A percentile compares a stretch with the other conserved stretches of the same genome.
phyloP scores from a whole-genome alignment of 257 asterid genomes.

The Paulownia fortunei region DNA sequence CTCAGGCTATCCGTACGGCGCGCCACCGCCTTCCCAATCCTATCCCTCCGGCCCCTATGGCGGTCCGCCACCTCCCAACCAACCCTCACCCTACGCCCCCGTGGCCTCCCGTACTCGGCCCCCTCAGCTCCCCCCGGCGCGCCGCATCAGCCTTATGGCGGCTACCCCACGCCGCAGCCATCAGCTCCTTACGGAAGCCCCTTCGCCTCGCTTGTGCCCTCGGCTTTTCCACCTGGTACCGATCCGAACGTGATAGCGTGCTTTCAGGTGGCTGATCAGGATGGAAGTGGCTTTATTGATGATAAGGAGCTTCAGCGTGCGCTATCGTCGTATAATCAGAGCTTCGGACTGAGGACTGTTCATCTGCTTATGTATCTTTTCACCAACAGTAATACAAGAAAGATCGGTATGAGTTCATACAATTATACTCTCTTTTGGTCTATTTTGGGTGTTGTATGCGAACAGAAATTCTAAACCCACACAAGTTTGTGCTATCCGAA shows the following conservation, averaged over 20 bases:
- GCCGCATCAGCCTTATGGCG: constrained; percentile 51
- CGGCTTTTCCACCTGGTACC: constrained; percentile 90
- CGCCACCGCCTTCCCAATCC: constrained; percentile 39
- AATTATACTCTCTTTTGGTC: not conserved
- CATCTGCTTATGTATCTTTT: constrained; percentile 88
- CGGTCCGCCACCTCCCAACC: constrained; percentile 34
- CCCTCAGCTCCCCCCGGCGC: constrained; percentile 55
- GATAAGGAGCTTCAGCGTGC: constrained; percentile 92
- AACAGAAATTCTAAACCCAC: too few species aligned
- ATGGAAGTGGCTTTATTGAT: constrained; percentile 93
- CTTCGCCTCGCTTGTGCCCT: constrained; percentile 68
- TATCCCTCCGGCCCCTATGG: constrained; percentile 48
- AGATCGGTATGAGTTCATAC: constrained; percentile 60
- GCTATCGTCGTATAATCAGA: constrained; percentile 72
- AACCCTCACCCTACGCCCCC: constrained; percentile 44
- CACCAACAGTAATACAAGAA: constrained; percentile 77
- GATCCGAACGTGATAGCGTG: constrained; percentile 80
- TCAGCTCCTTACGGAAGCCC: constrained; percentile 66
- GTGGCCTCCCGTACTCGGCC: constrained; percentile 48
- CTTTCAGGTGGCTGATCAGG: constrained; percentile 88
- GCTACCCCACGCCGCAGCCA: constrained; percentile 48
- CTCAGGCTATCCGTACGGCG: constrained; percentile 58
- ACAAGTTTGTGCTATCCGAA: too few species aligned
- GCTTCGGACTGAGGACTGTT: constrained; percentile 87
- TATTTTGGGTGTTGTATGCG: not conserved